These are phyloP conservation scores for Pythium apleroticum DNA, from an alignment of 352 stramenopile species.

Conservation along the genomic window DNA sequence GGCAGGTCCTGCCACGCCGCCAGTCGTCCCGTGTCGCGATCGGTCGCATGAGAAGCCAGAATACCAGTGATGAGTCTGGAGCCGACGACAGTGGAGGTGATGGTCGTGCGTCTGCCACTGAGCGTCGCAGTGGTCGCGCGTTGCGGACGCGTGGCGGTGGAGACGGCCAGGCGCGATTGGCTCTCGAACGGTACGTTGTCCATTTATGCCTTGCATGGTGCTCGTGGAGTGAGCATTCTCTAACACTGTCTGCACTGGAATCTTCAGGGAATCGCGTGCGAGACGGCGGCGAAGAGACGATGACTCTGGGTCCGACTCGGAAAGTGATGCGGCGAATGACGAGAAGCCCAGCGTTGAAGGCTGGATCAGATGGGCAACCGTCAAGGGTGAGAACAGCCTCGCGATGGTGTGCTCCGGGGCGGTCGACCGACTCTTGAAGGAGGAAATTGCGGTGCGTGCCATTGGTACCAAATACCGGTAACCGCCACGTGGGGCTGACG, in stretches of 20 bases:
- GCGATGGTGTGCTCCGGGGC: slow-evolving; percentile 59
- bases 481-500: neutral
- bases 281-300: slow-evolving; percentile 48
- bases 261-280: slow-evolving; percentile 62
- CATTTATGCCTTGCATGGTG: neutral
- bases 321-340: slow-evolving; percentile 32
- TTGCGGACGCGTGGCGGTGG: slow-evolving; percentile 16
- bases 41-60: slow-evolving; percentile 70
- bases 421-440: slow-evolving; percentile 65
- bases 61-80: slow-evolving; percentile 49
- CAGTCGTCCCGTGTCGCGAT: slow-evolving; percentile 86
- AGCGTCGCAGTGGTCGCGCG: neutral
- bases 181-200: slow-evolving; percentile 54
- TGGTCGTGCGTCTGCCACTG: neutral
- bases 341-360: slow-evolving; percentile 26
- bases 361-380: slow-evolving; percentile 73
- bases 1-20: slow-evolving; percentile 75
- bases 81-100: slow-evolving; percentile 28
- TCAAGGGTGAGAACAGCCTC: slow-evolving; percentile 47
- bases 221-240: neutral
- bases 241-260: neutral
- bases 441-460: slow-evolving; percentile 61
- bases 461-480: neutral
- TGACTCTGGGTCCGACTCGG: slow-evolving; percentile 48
- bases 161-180: slow-evolving; percentile 44